phyloP scores from a whole-genome alignment of 768 basidiomycete genomes.

The Serendipita sp. region DNA sequence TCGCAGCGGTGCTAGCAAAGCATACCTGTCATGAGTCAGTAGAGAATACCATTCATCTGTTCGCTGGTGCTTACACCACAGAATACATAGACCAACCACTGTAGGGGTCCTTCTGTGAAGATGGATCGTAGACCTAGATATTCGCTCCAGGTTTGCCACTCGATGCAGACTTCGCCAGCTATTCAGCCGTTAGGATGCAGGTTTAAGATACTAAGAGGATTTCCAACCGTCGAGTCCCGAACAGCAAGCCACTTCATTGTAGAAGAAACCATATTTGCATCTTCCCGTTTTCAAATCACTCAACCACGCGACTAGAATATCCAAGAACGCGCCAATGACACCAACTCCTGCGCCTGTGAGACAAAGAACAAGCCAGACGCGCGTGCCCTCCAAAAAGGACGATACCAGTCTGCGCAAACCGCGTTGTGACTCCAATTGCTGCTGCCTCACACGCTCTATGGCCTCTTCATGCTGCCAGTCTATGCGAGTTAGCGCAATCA shows the following conservation, averaged over 20 bases:
- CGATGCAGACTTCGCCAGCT: slow-evolving; percentile 53
- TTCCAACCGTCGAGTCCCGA: slow-evolving; percentile 38
- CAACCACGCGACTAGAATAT: slow-evolving; percentile 61
- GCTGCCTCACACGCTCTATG: slow-evolving; percentile 41
- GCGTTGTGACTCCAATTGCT: slow-evolving; percentile 24
- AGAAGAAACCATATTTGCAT: slow-evolving; percentile 53
- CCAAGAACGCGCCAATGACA: slow-evolving; percentile 52
- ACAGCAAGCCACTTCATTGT: slow-evolving; percentile 58
- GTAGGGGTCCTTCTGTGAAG: slow-evolving; percentile 45
- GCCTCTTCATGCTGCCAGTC: slow-evolving; percentile 58
- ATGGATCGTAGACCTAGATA: slow-evolving; percentile 38
- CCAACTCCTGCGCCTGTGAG: slow-evolving; percentile 53
- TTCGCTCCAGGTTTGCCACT: slow-evolving; percentile 58
- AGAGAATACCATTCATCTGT: background rate
- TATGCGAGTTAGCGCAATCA: background rate
- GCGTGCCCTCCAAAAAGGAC: slow-evolving; percentile 39
- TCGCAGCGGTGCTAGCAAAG: slow-evolving; percentile 48
- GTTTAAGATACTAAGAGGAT: slow-evolving; percentile 1
- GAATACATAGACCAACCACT: slow-evolving; percentile 46
- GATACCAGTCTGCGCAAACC: slow-evolving; percentile 42
- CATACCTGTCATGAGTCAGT: slow-evolving; percentile 27
- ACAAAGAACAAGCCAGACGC: slow-evolving; percentile 55
- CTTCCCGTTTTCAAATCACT: slow-evolving; percentile 54
- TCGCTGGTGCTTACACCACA: slow-evolving; percentile 35
- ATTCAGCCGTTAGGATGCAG: slow-evolving; percentile 5